Conservation (phyloP, 2,329 filamentous ascomycete genomes). For the Apiospora phragmitis region DNA sequence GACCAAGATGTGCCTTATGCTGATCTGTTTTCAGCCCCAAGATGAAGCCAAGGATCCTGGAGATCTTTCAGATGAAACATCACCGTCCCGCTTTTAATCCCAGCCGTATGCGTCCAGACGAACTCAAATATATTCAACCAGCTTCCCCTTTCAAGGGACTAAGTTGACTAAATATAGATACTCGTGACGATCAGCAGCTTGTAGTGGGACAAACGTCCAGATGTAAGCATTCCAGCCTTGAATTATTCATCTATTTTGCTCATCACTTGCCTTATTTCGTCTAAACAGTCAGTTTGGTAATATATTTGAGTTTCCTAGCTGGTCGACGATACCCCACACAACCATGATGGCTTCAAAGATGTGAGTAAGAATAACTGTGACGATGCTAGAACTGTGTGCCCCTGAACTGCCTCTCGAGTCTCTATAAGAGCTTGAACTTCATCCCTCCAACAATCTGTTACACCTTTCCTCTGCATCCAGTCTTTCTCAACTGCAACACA, state of each 20-base stretch:
- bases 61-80: not conserved
- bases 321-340: not conserved
- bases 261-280: not conserved
- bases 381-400: not conserved
- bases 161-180: not conserved
- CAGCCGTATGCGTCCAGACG: not conserved
- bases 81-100: not conserved
- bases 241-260: not conserved
- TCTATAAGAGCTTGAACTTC: not conserved
- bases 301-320: not conserved
- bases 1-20: not conserved
- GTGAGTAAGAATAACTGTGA: not conserved
- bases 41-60: not conserved
- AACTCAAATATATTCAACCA: not conserved
- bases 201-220: not conserved
- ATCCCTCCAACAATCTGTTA: not conserved
- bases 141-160: not conserved
- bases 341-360: not conserved
- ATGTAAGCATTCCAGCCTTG: not conserved
- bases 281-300: not conserved
- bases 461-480: not conserved
- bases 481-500: not conserved
- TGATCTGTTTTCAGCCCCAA: not conserved
- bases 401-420: not conserved
- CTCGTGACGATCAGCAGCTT: not conserved